Percentiles rank a stretch among this genome's conserved stretches.
phyloP scores from a whole-genome alignment of 1,139 yeast species.

The Candida tetrigidarum region DNA sequence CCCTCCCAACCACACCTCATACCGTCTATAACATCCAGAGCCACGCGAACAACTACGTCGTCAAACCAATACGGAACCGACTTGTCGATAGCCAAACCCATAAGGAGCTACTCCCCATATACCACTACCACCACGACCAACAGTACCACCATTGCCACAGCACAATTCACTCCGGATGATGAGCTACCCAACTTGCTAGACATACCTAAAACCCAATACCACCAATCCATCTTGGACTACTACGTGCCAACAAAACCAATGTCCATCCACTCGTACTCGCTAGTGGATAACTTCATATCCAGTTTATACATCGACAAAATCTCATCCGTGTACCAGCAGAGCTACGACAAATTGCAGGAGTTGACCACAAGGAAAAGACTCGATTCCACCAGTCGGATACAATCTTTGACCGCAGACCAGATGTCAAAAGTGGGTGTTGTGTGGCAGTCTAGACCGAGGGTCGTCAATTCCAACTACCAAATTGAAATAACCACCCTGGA shows the following conservation, averaged over 20 bases:
- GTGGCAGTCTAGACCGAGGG: conserved; percentile 26
- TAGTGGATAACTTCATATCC: conserved; percentile 22
- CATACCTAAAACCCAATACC: conserved; percentile 14
- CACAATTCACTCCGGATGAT: too few species aligned
- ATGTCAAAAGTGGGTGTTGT: conserved; percentile 24
- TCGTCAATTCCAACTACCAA: conserved; percentile 33
- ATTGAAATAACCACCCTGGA: conserved; percentile 72
- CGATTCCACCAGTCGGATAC: conserved; percentile 15
- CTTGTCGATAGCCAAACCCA: conserved; percentile 16
- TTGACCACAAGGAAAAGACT: conserved; percentile 23
- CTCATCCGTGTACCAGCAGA: conserved; percentile 18
- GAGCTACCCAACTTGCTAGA: conserved; percentile 7
- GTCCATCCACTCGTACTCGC: conserved; percentile 20
- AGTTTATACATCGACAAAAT: conserved; percentile 21
- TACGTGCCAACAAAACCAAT: conserved; percentile 23
- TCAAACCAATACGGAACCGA: conserved; percentile 18
- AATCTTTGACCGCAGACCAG: conserved; percentile 22
- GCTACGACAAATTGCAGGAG: conserved; percentile 20
- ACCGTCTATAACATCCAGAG: too few species aligned
- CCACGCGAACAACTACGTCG: too few species aligned
- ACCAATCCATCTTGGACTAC: conserved; percentile 22
- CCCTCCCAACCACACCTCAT: too few species aligned
- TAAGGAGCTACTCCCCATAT: too few species aligned
- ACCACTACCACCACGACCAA: too few species aligned
- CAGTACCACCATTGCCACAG: too few species aligned